Percentiles rank a stretch among this genome's conserved stretches.
Conservation (phyloP, 768 basidiomycete genomes). For the Coprinopsis cinerea region DNA sequence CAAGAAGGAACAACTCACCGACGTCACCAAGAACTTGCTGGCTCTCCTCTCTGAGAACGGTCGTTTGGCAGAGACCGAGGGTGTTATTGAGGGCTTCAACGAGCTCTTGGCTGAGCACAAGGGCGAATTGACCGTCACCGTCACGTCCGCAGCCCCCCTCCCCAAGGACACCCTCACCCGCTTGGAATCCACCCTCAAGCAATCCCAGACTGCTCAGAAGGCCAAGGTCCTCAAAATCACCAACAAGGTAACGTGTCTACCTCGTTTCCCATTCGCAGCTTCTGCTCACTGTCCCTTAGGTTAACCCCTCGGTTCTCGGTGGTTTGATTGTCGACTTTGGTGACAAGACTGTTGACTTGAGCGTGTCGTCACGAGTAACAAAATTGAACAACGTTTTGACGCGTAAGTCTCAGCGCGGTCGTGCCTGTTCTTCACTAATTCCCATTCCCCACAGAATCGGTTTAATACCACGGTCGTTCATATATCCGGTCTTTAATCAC, state of each 20-base stretch:
- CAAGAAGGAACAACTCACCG: constrained; percentile 75
- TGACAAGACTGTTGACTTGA: constrained; percentile 96
- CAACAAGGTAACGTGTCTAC: constrained; percentile 66
- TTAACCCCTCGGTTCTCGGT: constrained; percentile 88
- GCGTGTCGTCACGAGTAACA: constrained; percentile 88
- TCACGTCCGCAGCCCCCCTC: constrained; percentile 83
- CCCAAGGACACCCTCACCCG: constrained; percentile 68
- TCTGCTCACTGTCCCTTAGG: constrained; percentile 35
- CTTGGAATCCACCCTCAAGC: constrained; percentile 83
- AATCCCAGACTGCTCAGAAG: constrained; percentile 76
- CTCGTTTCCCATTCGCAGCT: not conserved
- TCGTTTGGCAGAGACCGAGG: constrained; percentile 74
- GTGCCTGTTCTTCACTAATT: constrained; percentile 1
- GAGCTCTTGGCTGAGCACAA: constrained; percentile 83
- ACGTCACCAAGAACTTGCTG: constrained; percentile 91
- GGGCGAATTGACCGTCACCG: constrained; percentile 88
- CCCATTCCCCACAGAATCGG: constrained; percentile 27
- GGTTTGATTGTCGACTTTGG: constrained; percentile 96
- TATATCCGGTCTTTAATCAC: constrained; percentile 3
- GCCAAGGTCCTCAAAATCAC: constrained; percentile 85
- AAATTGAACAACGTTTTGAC: constrained; percentile 88
- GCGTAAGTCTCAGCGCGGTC: constrained; percentile 44
- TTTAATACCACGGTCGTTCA: constrained; percentile 20
- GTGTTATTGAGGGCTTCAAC: constrained; percentile 88
- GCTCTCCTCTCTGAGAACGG: constrained; percentile 89